Evolutionary conservation across 306 rosid genomes (phyloP).

Genomic region (Malus sieversii): DNA sequence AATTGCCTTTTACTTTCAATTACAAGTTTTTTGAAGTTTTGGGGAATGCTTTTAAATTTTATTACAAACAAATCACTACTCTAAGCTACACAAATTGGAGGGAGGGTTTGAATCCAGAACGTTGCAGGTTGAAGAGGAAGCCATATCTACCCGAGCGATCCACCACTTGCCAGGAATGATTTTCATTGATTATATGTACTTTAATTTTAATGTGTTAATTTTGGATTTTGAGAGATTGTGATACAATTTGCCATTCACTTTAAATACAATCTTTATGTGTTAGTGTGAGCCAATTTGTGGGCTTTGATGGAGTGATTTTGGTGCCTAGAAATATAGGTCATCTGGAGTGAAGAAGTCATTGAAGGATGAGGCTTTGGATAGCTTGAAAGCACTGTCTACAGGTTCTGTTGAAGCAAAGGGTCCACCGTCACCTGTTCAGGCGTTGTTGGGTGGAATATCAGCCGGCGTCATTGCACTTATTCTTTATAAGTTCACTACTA

Average conservation of each 20-base stretch:
- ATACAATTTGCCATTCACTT: background rate
- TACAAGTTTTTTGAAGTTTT: background rate
- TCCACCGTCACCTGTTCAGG: constrained; percentile 70
- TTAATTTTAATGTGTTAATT: background rate
- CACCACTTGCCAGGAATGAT: background rate
- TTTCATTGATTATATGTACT: background rate
- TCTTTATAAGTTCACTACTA: constrained; percentile 75
- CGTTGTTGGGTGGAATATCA: constrained; percentile 73
- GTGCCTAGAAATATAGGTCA: constrained; percentile 81
- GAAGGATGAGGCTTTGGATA: constrained; percentile 77
- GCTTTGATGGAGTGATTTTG: constrained; percentile 22
- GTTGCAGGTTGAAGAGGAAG: background rate
- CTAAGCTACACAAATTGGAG: background rate
- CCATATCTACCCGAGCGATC: background rate
- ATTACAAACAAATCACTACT: background rate
- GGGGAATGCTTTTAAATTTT: background rate
- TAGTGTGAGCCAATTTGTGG: background rate
- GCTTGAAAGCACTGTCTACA: constrained; percentile 61
- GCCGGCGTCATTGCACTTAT: constrained; percentile 77
- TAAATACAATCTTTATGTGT: background rate
- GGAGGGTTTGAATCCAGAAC: background rate
- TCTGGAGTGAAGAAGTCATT: constrained; percentile 59
- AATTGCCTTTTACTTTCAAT: background rate
- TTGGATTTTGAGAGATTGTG: background rate
- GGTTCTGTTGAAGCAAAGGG: constrained; percentile 43